Percentiles rank a stretch among this genome's conserved stretches.
Conservation (phyloP, 257 asterid species). For the Solanum pennellii region DNA sequence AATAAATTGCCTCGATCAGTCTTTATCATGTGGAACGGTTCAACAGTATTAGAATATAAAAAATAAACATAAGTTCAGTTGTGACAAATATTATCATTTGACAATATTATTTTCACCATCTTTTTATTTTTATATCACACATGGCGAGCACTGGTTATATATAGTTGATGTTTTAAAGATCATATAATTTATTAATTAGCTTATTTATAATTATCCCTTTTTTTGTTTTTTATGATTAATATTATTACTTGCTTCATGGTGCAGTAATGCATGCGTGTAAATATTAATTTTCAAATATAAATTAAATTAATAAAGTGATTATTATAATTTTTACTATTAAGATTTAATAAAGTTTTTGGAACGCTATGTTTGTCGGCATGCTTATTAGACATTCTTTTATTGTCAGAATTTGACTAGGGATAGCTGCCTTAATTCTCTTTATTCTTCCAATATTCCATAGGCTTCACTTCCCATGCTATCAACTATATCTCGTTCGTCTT, state of each 20-base stretch:
- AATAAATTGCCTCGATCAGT: not conserved
- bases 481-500: not conserved
- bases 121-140: not conserved
- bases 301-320: not conserved
- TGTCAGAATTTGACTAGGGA: conserved; percentile 7
- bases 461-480: not conserved
- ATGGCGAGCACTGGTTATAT: not conserved
- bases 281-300: not conserved
- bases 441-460: conserved; percentile 12
- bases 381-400: conserved; percentile 1
- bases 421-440: conserved; percentile 3
- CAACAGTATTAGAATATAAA: not conserved
- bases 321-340: not conserved
- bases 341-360: not conserved
- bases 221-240: not conserved
- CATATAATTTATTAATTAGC: not conserved
- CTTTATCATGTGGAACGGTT: not conserved
- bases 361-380: conserved; percentile 7
- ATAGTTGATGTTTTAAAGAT: not conserved
- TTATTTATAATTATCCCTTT: not conserved
- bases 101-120: too few relatives aligned
- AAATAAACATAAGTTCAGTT: not conserved
- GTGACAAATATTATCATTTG: not conserved
- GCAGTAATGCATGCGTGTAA: conserved; percentile 26
- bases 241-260: not conserved